phyloP scores from a whole-genome alignment of 1,139 yeast species.

The Zygosaccharomyces sapae region DNA sequence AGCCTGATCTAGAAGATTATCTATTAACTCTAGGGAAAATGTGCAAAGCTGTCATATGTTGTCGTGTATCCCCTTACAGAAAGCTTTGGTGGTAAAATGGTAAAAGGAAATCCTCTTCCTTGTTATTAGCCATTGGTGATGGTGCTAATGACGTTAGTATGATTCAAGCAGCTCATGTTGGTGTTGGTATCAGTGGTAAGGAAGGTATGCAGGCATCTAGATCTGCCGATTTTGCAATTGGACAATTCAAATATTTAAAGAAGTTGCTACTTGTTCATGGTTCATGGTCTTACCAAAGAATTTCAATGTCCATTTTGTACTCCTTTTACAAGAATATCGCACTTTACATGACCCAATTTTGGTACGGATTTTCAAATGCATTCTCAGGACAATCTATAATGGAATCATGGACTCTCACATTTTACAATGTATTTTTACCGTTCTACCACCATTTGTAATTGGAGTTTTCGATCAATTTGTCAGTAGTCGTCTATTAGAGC shows the following conservation, averaged over 20 bases:
- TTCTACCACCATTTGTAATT: slow-evolving; percentile 89
- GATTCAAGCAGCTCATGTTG: slow-evolving; percentile 99
- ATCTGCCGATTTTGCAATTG: slow-evolving; percentile 95
- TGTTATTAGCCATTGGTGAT: slow-evolving; percentile 91
- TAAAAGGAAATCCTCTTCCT: slow-evolving; percentile 74
- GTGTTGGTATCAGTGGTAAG: slow-evolving; percentile 97
- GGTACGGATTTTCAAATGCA: slow-evolving; percentile 91
- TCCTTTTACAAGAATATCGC: slow-evolving; percentile 95
- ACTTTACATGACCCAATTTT: slow-evolving; percentile 94
- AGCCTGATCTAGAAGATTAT: slow-evolving; percentile 71
- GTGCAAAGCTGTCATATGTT: slow-evolving; percentile 94
- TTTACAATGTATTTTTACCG: slow-evolving; percentile 96
- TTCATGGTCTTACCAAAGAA: slow-evolving; percentile 94
- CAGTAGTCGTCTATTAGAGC: slow-evolving; percentile 78
- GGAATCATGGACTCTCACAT: slow-evolving; percentile 97
- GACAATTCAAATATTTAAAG: slow-evolving; percentile 83
- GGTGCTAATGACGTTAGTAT: slow-evolving; percentile 98
- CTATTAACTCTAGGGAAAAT: slow-evolving; percentile 75
- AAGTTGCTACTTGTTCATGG: slow-evolving; percentile 91
- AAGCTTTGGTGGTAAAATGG: slow-evolving; percentile 92
- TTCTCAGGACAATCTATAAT: slow-evolving; percentile 94
- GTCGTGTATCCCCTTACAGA: slow-evolving; percentile 97
- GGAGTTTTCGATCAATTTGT: slow-evolving; percentile 98
- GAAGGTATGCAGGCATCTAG: slow-evolving; percentile 99
- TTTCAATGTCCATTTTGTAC: slow-evolving; percentile 85